Conservation (phyloP, 352 stramenopile species). For the Globisporangium alternatum region DNA sequence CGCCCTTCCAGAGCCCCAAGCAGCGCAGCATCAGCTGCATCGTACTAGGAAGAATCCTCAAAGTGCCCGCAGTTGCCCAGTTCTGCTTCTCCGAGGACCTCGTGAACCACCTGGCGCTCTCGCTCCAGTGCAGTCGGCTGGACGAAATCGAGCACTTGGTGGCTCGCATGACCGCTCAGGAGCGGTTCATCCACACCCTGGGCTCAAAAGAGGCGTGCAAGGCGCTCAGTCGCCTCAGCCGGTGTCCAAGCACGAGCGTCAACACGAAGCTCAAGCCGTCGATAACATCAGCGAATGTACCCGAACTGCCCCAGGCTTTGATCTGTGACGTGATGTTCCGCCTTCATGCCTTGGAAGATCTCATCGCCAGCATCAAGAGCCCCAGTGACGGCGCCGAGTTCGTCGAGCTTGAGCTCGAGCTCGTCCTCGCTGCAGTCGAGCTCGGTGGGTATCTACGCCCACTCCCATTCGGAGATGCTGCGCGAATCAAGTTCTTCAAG, state of each 20-base stretch:
- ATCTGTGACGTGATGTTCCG: slow-evolving; percentile 62
- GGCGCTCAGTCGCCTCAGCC: slow-evolving; percentile 46
- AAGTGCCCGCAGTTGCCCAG: slow-evolving; percentile 29
- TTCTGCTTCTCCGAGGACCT: slow-evolving; percentile 55
- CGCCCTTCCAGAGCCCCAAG: slow-evolving; percentile 35
- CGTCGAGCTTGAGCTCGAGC: slow-evolving; percentile 31
- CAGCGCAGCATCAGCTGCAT: slow-evolving; percentile 79
- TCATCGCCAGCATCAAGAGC: slow-evolving; percentile 47
- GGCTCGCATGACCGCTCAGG: slow-evolving; percentile 21
- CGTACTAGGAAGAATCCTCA: slow-evolving; percentile 50
- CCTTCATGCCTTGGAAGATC: slow-evolving; percentile 66
- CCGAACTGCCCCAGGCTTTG: slow-evolving; percentile 51
- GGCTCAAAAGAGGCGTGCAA: slow-evolving; percentile 56
- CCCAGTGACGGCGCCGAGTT: slow-evolving; percentile 54
- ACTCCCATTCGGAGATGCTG: slow-evolving; percentile 49
- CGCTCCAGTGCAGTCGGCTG: slow-evolving; percentile 67
- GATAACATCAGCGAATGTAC: slow-evolving; percentile 44
- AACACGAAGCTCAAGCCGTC: slow-evolving; percentile 40
- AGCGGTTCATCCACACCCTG: slow-evolving; percentile 45
- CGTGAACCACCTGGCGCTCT: slow-evolving; percentile 65
- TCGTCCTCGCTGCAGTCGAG: slow-evolving; percentile 51
- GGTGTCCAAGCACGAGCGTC: slow-evolving; percentile 38
- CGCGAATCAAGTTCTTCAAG: slow-evolving; percentile 43
- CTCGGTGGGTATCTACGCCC: slow-evolving; percentile 58
- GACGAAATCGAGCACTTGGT: slow-evolving; percentile 57